Evolutionary conservation across 805 yeast species (phyloP).

Genomic region (Saccharomycopsis malanga): DNA sequence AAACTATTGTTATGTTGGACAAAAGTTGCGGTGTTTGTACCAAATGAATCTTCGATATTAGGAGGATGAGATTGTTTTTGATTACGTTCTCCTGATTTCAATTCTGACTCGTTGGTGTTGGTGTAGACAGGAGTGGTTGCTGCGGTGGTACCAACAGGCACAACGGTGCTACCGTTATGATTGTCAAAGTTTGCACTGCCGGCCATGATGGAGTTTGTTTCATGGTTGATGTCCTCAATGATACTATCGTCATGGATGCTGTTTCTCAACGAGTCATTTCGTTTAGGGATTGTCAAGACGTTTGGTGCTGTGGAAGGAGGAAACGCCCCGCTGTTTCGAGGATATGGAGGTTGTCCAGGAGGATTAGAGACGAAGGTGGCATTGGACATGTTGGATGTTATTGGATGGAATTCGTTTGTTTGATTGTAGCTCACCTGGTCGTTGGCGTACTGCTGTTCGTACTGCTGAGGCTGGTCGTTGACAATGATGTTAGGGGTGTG

Average conservation of each 20-base stretch:
- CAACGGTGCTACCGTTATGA: neutral
- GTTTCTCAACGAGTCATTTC: neutral
- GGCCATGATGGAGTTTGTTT: neutral
- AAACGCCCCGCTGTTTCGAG: neutral
- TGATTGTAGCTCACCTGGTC: too few relatives aligned
- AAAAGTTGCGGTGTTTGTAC: conserved; percentile 14
- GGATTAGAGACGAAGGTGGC: neutral
- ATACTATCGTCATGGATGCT: conserved; percentile 3
- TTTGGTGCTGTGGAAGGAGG: too few relatives aligned
- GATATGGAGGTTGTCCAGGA: neutral
- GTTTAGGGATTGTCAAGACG: neutral
- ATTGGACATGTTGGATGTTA: neutral
- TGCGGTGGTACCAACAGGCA: neutral
- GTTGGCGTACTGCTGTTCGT: neutral
- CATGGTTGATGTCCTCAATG: conserved; percentile 4
- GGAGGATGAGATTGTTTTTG: neutral
- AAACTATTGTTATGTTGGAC: conserved; percentile 19
- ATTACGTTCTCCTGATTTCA: neutral
- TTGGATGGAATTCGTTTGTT: neutral
- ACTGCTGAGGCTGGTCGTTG: conserved; percentile 3
- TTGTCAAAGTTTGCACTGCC: neutral
- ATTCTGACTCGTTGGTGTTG: too few relatives aligned
- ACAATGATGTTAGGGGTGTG: neutral
- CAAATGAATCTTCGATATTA: conserved; percentile 10
- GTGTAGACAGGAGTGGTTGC: neutral